Evolutionary conservation across 2,329 filamentous ascomycete genomes (phyloP), one percentile per base, ranked within the genome.

Genomic region (Ceratocystis smalleyi): DNA sequence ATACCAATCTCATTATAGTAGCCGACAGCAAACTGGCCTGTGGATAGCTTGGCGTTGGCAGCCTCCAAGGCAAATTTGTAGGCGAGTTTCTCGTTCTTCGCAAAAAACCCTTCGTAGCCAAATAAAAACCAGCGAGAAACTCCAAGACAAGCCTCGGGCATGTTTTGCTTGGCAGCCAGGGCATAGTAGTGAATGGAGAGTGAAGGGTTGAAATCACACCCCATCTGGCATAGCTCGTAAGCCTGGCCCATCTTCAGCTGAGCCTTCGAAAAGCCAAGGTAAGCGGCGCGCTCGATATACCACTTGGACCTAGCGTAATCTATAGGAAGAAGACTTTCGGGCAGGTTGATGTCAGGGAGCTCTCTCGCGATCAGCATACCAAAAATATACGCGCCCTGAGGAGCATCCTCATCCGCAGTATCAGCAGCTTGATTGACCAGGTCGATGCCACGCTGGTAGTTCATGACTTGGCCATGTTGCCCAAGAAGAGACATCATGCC

Each of bases 121-220:
- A 95, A 97, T 32, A 99, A 80, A 72, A 97, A 99, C 94, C 94
- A 99, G 74, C 96, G 94, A 75, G 92, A 97, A 67, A 99, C 91
- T 32, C 92, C 91, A 75, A 99, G 88, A 67, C 96, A 91, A 0
- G 92, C 94, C 73, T 99, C 94, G 0, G 91, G 80, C 70, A 97
- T 91, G 19, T 91, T 92, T 75, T 97, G 94, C 68, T 88, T 86
- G 12, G 94, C 88, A 24, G 94, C 92, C 40, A 99, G 80, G 45
- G 90, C 89, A 71, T 97, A 96, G 77, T 99, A 99, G 73, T 99
- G 94, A 63, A 99, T 76, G 0, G 92, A 97, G 65, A 95, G 81
- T 0, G 90, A 87, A 0, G 94, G 91, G 70, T 95, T 91, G 74
- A 99, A 99, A 68, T 96, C 91, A 74, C 92, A 97, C 35, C 89